Evolutionary conservation across 2,329 filamentous ascomycete genomes (phyloP).

Genomic region (Diplocarpon mali): DNA sequence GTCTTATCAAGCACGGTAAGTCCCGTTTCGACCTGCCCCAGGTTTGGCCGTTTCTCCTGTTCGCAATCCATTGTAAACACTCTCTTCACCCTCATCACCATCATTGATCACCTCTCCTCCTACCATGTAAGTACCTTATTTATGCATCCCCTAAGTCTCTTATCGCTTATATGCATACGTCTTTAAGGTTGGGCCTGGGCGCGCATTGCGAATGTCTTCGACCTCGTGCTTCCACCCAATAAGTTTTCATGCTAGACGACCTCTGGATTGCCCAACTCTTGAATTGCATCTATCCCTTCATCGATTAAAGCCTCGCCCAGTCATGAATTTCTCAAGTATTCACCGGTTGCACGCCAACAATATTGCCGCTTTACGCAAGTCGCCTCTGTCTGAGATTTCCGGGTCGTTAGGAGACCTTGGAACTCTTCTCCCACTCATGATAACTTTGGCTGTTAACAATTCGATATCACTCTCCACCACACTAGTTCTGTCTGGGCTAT

Average conservation of each 20-base stretch:
- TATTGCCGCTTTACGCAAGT: slow-evolving; percentile 40
- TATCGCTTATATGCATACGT: neutral
- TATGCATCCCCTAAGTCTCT: neutral
- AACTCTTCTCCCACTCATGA: slow-evolving; percentile 79
- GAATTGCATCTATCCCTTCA: neutral
- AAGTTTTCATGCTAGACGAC: neutral
- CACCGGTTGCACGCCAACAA: slow-evolving; percentile 34
- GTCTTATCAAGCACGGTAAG: neutral
- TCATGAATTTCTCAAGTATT: slow-evolving; percentile 17
- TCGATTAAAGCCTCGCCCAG: neutral
- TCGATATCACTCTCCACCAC: slow-evolving; percentile 77
- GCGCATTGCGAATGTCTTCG: too few relatives aligned
- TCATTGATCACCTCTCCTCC: neutral
- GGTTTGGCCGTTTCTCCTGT: neutral
- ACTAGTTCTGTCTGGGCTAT: slow-evolving; percentile 77
- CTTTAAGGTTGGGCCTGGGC: neutral
- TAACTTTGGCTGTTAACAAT: slow-evolving; percentile 66
- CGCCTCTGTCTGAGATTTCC: slow-evolving; percentile 66
- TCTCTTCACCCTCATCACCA: too few relatives aligned
- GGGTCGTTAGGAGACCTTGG: slow-evolving; percentile 83
- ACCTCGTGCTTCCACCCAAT: neutral
- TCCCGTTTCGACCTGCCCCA: neutral
- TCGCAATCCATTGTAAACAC: too few relatives aligned
- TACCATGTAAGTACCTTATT: too few relatives aligned
- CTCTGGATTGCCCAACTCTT: neutral